Conservation (phyloP, 2,329 filamentous ascomycete species). For the Arthrinium phaeospermum region DNA sequence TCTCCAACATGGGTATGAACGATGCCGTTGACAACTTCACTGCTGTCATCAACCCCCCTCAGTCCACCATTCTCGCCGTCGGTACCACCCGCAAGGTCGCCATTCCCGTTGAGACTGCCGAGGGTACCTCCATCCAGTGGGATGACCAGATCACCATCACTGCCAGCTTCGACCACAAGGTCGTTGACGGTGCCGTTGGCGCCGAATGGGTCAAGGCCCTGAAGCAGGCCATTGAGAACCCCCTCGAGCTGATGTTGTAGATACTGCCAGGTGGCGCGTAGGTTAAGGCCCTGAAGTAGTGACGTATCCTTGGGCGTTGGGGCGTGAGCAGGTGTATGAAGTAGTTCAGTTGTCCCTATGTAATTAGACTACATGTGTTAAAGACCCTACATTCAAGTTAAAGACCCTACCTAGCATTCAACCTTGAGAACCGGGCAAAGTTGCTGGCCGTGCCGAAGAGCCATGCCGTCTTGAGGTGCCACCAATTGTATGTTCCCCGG, state of each 20-base stretch:
- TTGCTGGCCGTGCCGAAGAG: too few relatives aligned
- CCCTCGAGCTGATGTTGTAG: slow-evolving; percentile 91
- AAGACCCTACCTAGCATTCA: too few relatives aligned
- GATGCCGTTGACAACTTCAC: slow-evolving; percentile 94
- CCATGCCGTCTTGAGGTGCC: too few relatives aligned
- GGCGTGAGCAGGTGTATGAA: slow-evolving; percentile 8
- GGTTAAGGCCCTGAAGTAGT: neutral
- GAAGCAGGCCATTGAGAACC: slow-evolving; percentile 98
- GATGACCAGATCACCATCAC: slow-evolving; percentile 97
- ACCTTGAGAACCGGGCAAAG: too few relatives aligned
- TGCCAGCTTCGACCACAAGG: slow-evolving; percentile 98
- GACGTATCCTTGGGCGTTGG: slow-evolving; percentile 9
- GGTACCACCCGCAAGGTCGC: slow-evolving; percentile 96
- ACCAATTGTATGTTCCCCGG: too few relatives aligned
- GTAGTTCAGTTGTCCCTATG: too few relatives aligned
- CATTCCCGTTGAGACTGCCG: slow-evolving; percentile 82
- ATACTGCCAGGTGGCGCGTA: neutral
- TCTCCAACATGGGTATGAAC: slow-evolving; percentile 99
- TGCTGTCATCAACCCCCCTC: slow-evolving; percentile 97
- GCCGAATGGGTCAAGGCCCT: slow-evolving; percentile 96
- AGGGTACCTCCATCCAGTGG: slow-evolving; percentile 83
- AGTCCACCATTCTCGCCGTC: slow-evolving; percentile 92
- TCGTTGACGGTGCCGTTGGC: slow-evolving; percentile 94
- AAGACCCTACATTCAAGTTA: too few relatives aligned
- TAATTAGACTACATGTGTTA: too few relatives aligned